These are phyloP conservation scores for Myxozyma kluyveri DNA, from an alignment of 805 yeast species.

Conservation along the genomic window DNA sequence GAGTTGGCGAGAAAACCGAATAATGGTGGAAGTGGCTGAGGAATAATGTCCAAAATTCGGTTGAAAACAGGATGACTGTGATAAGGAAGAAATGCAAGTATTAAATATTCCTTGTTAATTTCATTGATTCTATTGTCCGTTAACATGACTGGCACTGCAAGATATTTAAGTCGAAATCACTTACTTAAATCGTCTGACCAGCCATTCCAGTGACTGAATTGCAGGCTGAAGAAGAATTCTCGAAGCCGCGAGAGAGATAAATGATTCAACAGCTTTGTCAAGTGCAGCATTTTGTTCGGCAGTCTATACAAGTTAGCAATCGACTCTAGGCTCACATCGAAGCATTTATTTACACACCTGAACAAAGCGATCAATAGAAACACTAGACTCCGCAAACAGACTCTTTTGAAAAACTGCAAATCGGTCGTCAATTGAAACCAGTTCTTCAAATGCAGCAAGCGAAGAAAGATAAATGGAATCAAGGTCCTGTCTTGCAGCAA, in stretches of 20 bases:
- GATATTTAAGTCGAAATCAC: slow-evolving; percentile 4
- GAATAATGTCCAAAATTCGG: slow-evolving; percentile 70
- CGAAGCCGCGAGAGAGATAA: slow-evolving; percentile 70
- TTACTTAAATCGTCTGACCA: slow-evolving; percentile 71
- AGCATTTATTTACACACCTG: slow-evolving; percentile 44
- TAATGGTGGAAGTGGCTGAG: slow-evolving; percentile 65
- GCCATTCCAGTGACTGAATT: slow-evolving; percentile 87
- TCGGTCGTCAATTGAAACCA: slow-evolving; percentile 68
- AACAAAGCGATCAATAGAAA: slow-evolving; percentile 74
- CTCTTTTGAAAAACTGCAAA: slow-evolving; percentile 68
- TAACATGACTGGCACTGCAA: background rate
- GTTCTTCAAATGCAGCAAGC: slow-evolving; percentile 69
- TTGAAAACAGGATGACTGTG: slow-evolving; percentile 70
- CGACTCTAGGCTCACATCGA: background rate
- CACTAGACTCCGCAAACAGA: slow-evolving; percentile 78
- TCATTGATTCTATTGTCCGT: slow-evolving; percentile 55
- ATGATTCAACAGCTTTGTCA: slow-evolving; percentile 70
- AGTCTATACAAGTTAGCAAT: slow-evolving; percentile 36
- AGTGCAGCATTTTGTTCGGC: slow-evolving; percentile 73
- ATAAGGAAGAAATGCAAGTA: slow-evolving; percentile 77
- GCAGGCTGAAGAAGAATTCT: slow-evolving; percentile 74
- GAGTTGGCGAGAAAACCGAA: slow-evolving; percentile 70
- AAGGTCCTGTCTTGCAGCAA: slow-evolving; percentile 92
- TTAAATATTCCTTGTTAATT: slow-evolving; percentile 68
- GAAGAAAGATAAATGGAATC: slow-evolving; percentile 74